Base-by-base conservation (phyloP, 371 early-diverging fungal species). In the Syncephalastrum contaminatum region DNA sequence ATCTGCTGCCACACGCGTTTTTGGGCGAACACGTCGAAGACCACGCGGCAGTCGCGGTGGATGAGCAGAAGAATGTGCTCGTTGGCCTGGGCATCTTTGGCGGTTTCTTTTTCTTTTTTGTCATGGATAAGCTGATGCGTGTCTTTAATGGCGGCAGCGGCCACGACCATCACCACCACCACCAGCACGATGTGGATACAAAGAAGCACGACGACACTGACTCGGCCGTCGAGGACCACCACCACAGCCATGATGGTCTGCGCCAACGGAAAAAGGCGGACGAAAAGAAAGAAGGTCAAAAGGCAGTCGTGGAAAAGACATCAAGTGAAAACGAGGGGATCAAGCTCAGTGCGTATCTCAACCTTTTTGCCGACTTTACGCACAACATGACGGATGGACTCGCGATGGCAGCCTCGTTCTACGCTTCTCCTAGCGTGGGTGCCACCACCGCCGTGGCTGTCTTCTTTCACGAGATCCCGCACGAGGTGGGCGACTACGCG, bases 321-420 rank as follows among this genome's bases (percentile, higher is more conserved):
- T 27, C 30, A 24, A 54, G 64, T 21, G 54, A 62, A 4, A n/a
- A n/a, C n/a, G 53, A 63, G 24, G 69, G 72, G 24, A 81, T 90
- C 67, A 87, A 87, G 64, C 66, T 85, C 14, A 89, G 90, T 16
- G 90, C 92, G 0, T 92, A 91, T 54, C 64, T 94, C 52, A 93
- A 91, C 63, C 69, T 94, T 24, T 77, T 94, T 56, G 95, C 94
- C 10, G 94, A 93, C 62, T 88, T 88, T 18, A 83, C 92, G 2
- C 95, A 94, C 79, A 94, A 93, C 67, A 89, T 93, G 58, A 90
- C 93, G n/a, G 95, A 94, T 53, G 95, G 95, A 13, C 73, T 94
- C n/a, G 94, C 94, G 8, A 88, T 94, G 85, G 88, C 93, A 2
- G 92, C 92, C 1, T 88, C 91, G 4, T 93, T 93, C 67, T 90